These are phyloP conservation scores for Lasiosphaeria miniovina DNA, from an alignment of 495 filamentous ascomycete species.

Conservation along the genomic window DNA sequence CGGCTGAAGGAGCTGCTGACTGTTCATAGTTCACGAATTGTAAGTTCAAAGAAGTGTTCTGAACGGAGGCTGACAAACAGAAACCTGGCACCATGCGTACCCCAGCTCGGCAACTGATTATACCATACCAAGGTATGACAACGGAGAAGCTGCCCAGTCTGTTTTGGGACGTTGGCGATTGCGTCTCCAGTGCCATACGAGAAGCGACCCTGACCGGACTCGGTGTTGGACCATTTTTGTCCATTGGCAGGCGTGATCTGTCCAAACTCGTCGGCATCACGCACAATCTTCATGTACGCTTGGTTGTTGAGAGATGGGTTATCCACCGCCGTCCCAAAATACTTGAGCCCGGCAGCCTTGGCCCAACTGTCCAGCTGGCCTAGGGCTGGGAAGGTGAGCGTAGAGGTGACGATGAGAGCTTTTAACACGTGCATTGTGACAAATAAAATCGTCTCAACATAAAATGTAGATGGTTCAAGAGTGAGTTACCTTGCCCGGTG, in stretches of 20 bases:
- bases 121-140: constrained; percentile 61
- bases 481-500: not conserved
- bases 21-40: not conserved
- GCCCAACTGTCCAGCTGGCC: constrained; percentile 46
- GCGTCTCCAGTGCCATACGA: constrained; percentile 46
- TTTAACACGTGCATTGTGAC: not conserved
- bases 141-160: constrained; percentile 48
- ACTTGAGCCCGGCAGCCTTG: constrained; percentile 41
- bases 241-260: constrained; percentile 54
- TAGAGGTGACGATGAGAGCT: not conserved
- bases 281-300: constrained; percentile 38
- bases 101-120: constrained; percentile 54
- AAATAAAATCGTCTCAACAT: not conserved
- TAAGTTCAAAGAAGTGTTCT: too few species aligned
- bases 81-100: constrained; percentile 6
- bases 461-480: not conserved
- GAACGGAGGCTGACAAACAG: too few species aligned
- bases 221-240: constrained; percentile 45
- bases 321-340: constrained; percentile 59
- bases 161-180: constrained; percentile 45
- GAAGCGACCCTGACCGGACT: constrained; percentile 41
- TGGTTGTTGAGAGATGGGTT: constrained; percentile 52
- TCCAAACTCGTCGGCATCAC: constrained; percentile 51
- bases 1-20: constrained; percentile 14
- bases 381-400: not conserved